Percentiles rank a stretch among this genome's conserved stretches.
Conservation (phyloP, 441 rosid genomes). For the Macaranga tanarius region DNA sequence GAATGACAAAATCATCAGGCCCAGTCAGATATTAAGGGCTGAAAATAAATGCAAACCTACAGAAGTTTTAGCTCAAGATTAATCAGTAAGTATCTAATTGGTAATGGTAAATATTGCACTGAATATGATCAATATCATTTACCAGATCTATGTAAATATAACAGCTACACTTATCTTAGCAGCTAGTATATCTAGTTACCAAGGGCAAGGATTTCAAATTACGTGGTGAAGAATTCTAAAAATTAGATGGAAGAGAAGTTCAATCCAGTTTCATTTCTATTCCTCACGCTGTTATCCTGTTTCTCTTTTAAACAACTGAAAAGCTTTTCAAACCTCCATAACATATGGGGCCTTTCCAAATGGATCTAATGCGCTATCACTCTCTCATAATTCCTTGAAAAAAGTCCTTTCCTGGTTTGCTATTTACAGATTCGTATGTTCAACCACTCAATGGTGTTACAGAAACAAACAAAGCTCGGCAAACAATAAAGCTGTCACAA, state of each 20-base stretch:
- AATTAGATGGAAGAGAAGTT: not conserved
- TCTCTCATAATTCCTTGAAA: not conserved
- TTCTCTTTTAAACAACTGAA: too few species aligned
- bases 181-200: not conserved
- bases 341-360: not conserved
- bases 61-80: not conserved
- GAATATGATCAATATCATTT: too few species aligned
- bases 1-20: slow-evolving; percentile 30
- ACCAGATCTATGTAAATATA: too few species aligned
- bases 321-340: not conserved
- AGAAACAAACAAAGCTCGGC: not conserved
- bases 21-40: not conserved
- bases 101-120: not conserved
- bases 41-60: not conserved
- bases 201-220: not conserved
- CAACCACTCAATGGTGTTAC: not conserved
- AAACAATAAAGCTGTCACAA: not conserved
- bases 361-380: not conserved
- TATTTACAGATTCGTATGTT: not conserved
- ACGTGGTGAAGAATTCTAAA: not conserved
- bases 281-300: too few species aligned
- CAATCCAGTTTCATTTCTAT: not conserved
- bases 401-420: not conserved
- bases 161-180: not conserved
- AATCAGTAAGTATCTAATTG: too few species aligned